These are phyloP conservation scores for Desmodesmus armatus DNA, from an alignment of 139 green algal species.

Conservation along the genomic window DNA sequence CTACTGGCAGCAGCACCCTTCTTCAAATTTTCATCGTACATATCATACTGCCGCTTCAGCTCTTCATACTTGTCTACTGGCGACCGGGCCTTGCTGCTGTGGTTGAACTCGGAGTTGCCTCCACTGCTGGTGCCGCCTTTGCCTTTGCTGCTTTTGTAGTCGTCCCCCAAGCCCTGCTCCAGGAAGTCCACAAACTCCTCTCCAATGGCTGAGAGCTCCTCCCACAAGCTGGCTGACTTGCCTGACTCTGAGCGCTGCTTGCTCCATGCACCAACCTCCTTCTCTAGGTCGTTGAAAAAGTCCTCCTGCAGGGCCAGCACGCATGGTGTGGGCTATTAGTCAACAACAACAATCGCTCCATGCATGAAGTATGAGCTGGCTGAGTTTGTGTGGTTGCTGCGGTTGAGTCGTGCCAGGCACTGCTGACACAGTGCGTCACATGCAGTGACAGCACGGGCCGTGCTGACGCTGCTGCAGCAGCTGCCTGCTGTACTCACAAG, in stretches of 20 bases:
- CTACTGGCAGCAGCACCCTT: not conserved
- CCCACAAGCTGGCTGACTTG: conserved; percentile 37
- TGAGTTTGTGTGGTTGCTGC: not conserved
- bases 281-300: conserved; percentile 48
- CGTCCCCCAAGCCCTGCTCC: conserved; percentile 21
- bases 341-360: not conserved
- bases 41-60: conserved; percentile 23
- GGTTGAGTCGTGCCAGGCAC: not conserved
- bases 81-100: not conserved
- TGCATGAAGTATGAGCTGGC: no score
- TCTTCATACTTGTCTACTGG: conserved; percentile 39
- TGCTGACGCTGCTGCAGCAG: not conserved
- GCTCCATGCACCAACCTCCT: conserved; percentile 33
- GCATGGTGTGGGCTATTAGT: not conserved
- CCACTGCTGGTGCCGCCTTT: conserved; percentile 27
- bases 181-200: conserved; percentile 50
- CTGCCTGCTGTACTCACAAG: conserved; percentile 32
- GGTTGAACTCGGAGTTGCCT: conserved; percentile 15
- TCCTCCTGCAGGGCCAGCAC: conserved; percentile 31
- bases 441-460: not conserved
- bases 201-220: conserved; percentile 45
- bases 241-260: not conserved
- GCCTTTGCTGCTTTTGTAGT: not conserved
- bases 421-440: not conserved
- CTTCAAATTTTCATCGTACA: not conserved